Evolutionary conservation across 2,329 filamentous ascomycete species (phyloP), one percentile per base, ranked within the genome.

Genomic region (Pseudopithomyces chartarum): DNA sequence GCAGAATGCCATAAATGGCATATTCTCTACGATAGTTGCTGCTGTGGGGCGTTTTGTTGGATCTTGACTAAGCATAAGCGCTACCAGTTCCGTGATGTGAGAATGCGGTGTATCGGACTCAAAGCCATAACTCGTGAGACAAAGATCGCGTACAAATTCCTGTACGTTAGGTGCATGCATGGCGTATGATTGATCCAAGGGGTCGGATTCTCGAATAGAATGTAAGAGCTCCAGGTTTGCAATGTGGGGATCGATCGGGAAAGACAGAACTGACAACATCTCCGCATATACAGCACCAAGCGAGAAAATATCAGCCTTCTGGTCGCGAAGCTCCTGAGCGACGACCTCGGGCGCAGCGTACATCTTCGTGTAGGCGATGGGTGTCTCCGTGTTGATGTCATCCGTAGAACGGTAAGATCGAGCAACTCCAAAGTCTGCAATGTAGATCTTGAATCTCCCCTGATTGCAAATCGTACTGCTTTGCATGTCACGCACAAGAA

Each of bases 381-480:
- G 47, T 1, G 56, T 51, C 7, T 63, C 58, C 0, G 65, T 65
- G 8, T 64, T 54, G 17, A 36, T 39, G 2, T 67, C 65, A 19
- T 54, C 59, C 6, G 38, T n/a, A 1, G 56, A 60, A 6, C n/a
- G 38, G 33, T 67, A 67, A 3, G 61, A 49, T n/a, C 59, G 57
- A 20, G 64, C 46, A 20, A 67, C 65, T 8, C 61, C 64, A 39
- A 68, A 68, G 44, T 66, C 64, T 38, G 65, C 58, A 11, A 68
- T 33, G 26, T 67, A 68, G 11, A 68, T 56, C 38, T 60, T 58
- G 48, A 54, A 66, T 10, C 36, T 42, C 12, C 49, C 50, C 19
- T 54, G 46, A 17, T 55, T 51, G 33, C 45, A 43, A 8, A 52
- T 39, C 6, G 32, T 54, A n/a, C 42, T 56, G 43, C 32, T 36